Percentiles rank a stretch among this genome's conserved stretches.
Evolutionary conservation across 257 asterid genomes (phyloP).

Genomic region (Solanum corneliomulleri): DNA sequence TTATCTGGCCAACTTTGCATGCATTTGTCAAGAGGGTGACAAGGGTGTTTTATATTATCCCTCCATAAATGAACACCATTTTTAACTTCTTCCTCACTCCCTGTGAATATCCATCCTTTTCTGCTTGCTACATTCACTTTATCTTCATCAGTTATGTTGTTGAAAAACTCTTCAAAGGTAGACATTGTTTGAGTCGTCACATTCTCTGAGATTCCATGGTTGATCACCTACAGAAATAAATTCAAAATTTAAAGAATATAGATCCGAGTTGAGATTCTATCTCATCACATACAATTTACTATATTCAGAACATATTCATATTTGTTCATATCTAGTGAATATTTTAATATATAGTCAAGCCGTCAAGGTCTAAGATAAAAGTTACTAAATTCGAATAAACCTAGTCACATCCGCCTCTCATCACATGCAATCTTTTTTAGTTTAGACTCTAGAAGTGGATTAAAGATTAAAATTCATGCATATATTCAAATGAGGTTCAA

Average conservation of each 20-base stretch:
- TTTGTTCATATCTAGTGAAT: neutral
- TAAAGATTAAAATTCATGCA: neutral
- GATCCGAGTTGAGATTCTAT: neutral
- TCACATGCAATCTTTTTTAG: neutral
- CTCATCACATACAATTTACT: neutral
- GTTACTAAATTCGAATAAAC: neutral
- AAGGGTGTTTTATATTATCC: constrained; percentile 10
- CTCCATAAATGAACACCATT: constrained; percentile 20
- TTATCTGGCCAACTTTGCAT: constrained; percentile 18
- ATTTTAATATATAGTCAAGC: neutral
- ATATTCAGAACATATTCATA: neutral
- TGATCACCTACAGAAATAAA: constrained; percentile 7
- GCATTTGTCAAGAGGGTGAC: constrained; percentile 14
- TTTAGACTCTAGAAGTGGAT: neutral
- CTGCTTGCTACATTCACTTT: neutral
- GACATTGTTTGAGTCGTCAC: neutral
- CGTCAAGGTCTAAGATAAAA: neutral
- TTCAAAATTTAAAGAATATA: neutral
- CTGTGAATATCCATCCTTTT: constrained; percentile 17
- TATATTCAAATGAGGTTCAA: neutral
- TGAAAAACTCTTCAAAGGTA: constrained; percentile 15
- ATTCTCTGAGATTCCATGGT: constrained; percentile 18
- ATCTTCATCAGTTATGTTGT: constrained; percentile 8
- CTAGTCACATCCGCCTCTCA: neutral
- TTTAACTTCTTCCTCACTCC: neutral